Percentiles rank a stretch among this genome's conserved stretches.
phyloP scores from a whole-genome alignment of 179 eudicot genomes.

The Drosera spatulata region DNA sequence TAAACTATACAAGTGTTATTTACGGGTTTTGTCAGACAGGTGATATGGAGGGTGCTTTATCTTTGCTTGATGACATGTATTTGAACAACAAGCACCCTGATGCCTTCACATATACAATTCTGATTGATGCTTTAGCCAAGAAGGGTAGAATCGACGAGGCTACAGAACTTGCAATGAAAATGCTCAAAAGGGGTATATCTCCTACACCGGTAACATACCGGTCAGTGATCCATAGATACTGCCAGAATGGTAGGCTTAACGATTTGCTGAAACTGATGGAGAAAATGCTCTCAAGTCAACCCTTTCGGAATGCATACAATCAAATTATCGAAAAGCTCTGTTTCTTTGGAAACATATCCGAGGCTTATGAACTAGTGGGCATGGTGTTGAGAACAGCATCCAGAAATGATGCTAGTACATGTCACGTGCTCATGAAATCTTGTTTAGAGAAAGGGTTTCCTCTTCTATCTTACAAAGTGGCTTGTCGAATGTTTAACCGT shows the following conservation, averaged over 20 bases:
- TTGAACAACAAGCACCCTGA: slow-evolving; percentile 68
- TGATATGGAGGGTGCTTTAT: slow-evolving; percentile 57
- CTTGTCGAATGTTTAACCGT: slow-evolving; percentile 64
- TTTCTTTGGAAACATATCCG: slow-evolving; percentile 38
- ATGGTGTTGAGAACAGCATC: slow-evolving; percentile 58
- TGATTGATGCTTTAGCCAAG: slow-evolving; percentile 54
- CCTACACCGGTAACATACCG: slow-evolving; percentile 79
- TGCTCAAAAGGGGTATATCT: slow-evolving; percentile 52
- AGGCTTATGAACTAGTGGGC: slow-evolving; percentile 54
- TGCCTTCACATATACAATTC: slow-evolving; percentile 52
- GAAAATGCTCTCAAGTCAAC: slow-evolving; percentile 48
- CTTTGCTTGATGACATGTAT: slow-evolving; percentile 88
- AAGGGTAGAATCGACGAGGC: slow-evolving; percentile 60
- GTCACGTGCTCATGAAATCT: slow-evolving; percentile 55
- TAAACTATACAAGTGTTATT: slow-evolving; percentile 65
- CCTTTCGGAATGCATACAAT: slow-evolving; percentile 47
- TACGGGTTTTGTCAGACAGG: slow-evolving; percentile 66
- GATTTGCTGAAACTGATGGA: slow-evolving; percentile 53
- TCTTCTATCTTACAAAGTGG: slow-evolving; percentile 54
- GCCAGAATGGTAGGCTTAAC: slow-evolving; percentile 54
- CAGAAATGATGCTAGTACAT: slow-evolving; percentile 44
- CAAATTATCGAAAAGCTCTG: slow-evolving; percentile 84
- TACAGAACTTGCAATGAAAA: slow-evolving; percentile 42
- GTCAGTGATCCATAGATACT: slow-evolving; percentile 51
- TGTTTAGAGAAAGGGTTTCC: slow-evolving; percentile 44